Base-by-base conservation (phyloP, 805 yeast species). In the Priceomyces carsonii region DNA sequence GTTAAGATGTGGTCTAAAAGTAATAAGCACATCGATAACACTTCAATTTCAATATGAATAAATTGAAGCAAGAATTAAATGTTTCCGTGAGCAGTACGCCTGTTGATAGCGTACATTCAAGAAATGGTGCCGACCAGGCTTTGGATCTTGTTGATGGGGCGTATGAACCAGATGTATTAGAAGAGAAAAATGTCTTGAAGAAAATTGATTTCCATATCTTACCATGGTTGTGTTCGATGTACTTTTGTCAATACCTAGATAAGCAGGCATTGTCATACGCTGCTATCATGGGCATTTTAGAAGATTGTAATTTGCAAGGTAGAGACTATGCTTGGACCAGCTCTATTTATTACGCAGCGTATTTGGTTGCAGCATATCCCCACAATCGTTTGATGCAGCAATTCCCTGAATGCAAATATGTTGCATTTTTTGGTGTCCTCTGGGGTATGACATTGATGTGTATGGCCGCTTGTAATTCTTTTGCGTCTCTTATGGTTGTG, bases 401-500 rank as follows among this genome's bases (percentile, higher is more conserved):
- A 34, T 71, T 78, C 35, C 83, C 82, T 3, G 65, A 82, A 43
- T 70, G 79, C 4, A 78, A 75, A 44, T 57, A 77, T 3, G 63
- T 73, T 3, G 62, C 77, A 9, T 41, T 56, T 1, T 70, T 72
- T 40, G 70, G 81, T 25, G 48, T 79, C 9, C 27, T 75, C 0
- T 83, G 90, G 90, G 89, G 88, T 14, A 36, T 48, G 55, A 53
- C 78, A 9, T 56, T 79, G 25, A 63, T 75, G 24, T 59, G 76
- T 14, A 77, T 74, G 43, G 70, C 84, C 1, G 74, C 70, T 2
- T 71, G 80, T 1, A 55, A 63, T 1, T 50, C 65, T n/a, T 64
- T 59, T 36, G 63, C 65, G 12, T 68, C 70, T 4, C 61, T 65
- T 18, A 59, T 65, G 53, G 67, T 54, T 24, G 62, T 60, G 45